Evolutionary conservation across 2,329 filamentous ascomycete genomes (phyloP), one percentile per base, ranked within the genome.

Genomic region (Talaromyces sp.): DNA sequence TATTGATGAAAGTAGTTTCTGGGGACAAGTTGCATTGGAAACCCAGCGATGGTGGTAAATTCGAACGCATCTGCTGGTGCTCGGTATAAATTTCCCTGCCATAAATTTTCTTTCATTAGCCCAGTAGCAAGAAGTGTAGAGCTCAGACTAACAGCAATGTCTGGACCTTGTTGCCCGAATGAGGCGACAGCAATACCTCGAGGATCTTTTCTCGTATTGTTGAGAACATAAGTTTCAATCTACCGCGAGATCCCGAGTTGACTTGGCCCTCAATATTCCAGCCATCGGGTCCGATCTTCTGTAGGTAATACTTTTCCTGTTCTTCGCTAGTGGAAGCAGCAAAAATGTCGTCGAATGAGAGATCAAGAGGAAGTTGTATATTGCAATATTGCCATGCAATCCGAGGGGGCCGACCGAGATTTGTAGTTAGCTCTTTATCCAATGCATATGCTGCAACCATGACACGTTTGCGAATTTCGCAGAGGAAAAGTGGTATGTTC

Each of bases 391-490:
- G 68, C 28, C 70, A 67, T 19, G 67, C 66, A n/a, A 80, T 73
- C 7, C 77, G 71, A 8, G 77, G 76, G 4, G 78, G 78, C 1
- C 78, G 72, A 4, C 78, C 77, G 11, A 80, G 71, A 54, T 79
- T 78, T 2, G 79, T 73, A 0, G 77, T 73, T 4, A 80, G 66
- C 39, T 75, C 76, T 59, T 78, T 80, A 63, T 80, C 78, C 0
- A 73, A 71, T 1, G 73, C 72, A 62, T 78, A 80, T 10, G 71
- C 69, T 6, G 72, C 68, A 5, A 72, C 72, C 62, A 79, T 76
- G 1, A 71, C 68, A 2, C 69, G 65, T 54, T 71, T 69, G 13
- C 76, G 68, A 1, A 80, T 62, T 27, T 75, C 67, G 1, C 63
- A 59, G 0, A 79, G 61, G n/a, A 76, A 78, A 0, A 63, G 54